Base-by-base conservation (phyloP, 2,329 filamentous ascomycete species). In the Trichoderma sp. region DNA sequence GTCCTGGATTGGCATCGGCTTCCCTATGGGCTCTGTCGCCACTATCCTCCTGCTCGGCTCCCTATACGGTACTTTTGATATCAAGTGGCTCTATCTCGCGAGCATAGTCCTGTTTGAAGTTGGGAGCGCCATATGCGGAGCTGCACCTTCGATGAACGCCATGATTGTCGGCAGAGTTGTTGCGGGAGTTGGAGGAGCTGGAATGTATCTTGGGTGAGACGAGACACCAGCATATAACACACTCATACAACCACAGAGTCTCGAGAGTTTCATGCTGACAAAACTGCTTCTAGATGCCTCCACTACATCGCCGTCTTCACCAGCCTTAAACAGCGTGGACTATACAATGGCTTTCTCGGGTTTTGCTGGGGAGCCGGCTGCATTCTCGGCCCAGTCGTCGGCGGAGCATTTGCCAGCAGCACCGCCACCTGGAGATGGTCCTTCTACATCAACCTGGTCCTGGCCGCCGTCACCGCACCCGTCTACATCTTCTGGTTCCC, bases 81-180 rank as follows among this genome's bases (percentile, higher is more conserved):
- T 63, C 59, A 63, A 63, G 35, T 52, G 19, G 35, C 39, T 63
- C 25, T 48, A 45, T 32, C 37, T 63, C 27, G 39, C 37, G 7
- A 52, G 59, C n/a, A 45, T 63, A 2, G 9, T 73, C 63, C 22
- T 74, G 5, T 75, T 74, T 64, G 70, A 72, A 61, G 65, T 70
- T 17, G 75, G 74, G 59, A 73, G 68, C 37, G 75, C 77, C 2
- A 67, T 80, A 7, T 82, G 80, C 67, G 81, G 80, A 42, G 80
- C 74, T 1, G 80, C 80, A 3, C 78, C 77, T 2, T 77, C 64
- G 25, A 81, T 82, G 75, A 73, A 80, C 70, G 77, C 79, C 42
- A 69, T 84, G 25, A 84, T 85, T 67, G 68, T 82, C 10, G 82
- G 81, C 8, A 76, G 81, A 34, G 79, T 77, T 13, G 74, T 82